These are phyloP conservation scores for Scutellaria barbata DNA, from an alignment of 257 asterid genomes.

Conservation along the genomic window DNA sequence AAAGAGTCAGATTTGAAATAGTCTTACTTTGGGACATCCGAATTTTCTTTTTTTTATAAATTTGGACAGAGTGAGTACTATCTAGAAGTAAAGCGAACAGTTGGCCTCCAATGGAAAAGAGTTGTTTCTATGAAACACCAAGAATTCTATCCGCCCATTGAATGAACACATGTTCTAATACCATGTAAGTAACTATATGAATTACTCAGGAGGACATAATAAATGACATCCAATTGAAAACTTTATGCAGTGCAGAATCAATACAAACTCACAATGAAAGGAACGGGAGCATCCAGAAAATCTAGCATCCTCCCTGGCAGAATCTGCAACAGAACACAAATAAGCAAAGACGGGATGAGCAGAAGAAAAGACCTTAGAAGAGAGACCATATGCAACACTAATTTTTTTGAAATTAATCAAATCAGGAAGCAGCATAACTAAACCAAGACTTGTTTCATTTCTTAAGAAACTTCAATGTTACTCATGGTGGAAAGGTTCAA, in stretches of 20 bases:
- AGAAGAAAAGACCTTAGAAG: slow-evolving; percentile 4
- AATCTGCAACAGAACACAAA: slow-evolving; percentile 56
- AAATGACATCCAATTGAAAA: slow-evolving; percentile 3
- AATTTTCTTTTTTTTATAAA: neutral
- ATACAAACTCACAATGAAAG: slow-evolving; percentile 75
- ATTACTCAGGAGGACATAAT: neutral
- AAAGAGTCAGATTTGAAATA: neutral
- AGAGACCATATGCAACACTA: neutral
- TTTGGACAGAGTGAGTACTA: neutral
- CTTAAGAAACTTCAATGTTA: neutral
- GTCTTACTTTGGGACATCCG: neutral
- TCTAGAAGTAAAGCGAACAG: too few relatives aligned
- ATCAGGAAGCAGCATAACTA: slow-evolving; percentile 21
- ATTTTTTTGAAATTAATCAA: neutral
- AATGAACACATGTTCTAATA: neutral
- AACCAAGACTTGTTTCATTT: slow-evolving; percentile 20
- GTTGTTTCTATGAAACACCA: neutral
- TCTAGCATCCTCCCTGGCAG: slow-evolving; percentile 92
- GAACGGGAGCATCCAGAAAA: slow-evolving; percentile 98
- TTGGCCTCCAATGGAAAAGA: neutral
- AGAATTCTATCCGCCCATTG: neutral
- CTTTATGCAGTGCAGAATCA: neutral
- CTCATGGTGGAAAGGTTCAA: slow-evolving; percentile 4
- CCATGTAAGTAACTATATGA: neutral
- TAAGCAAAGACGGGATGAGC: slow-evolving; percentile 20